Percentiles rank a stretch among this genome's conserved stretches.
Conservation (phyloP, 2,329 filamentous ascomycete genomes). For the Colletotrichum noveboracense region DNA sequence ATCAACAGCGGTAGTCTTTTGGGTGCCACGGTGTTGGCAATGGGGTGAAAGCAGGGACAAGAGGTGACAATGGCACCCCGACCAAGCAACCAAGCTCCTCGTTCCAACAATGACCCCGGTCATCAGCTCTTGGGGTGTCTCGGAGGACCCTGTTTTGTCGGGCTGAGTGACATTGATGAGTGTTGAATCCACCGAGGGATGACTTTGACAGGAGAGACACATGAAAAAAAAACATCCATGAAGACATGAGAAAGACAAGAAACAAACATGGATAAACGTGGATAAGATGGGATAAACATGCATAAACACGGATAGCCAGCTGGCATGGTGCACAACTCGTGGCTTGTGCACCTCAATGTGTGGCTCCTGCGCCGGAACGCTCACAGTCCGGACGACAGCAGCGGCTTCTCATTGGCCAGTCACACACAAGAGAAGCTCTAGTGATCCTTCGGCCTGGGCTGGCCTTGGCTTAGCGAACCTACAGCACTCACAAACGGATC, state of each 20-base stretch:
- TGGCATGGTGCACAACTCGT: neutral
- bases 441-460: neutral
- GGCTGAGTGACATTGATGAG: neutral
- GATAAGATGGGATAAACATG: neutral
- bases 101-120: neutral
- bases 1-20: neutral
- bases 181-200: neutral
- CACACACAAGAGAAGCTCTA: neutral
- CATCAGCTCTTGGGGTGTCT: conserved; percentile 3
- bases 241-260: neutral
- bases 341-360: neutral
- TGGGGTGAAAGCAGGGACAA: neutral
- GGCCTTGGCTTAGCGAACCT: neutral
- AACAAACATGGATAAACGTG: neutral
- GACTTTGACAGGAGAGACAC: neutral
- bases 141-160: neutral
- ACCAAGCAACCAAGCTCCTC: neutral
- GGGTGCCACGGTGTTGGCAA: neutral
- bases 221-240: neutral
- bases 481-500: neutral
- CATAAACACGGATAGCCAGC: neutral
- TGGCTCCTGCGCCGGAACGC: neutral
- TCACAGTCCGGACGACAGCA: neutral
- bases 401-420: neutral
- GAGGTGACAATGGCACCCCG: neutral